Conservation (phyloP, 2,329 filamentous ascomycete genomes). For the Penicillium sp. region DNA sequence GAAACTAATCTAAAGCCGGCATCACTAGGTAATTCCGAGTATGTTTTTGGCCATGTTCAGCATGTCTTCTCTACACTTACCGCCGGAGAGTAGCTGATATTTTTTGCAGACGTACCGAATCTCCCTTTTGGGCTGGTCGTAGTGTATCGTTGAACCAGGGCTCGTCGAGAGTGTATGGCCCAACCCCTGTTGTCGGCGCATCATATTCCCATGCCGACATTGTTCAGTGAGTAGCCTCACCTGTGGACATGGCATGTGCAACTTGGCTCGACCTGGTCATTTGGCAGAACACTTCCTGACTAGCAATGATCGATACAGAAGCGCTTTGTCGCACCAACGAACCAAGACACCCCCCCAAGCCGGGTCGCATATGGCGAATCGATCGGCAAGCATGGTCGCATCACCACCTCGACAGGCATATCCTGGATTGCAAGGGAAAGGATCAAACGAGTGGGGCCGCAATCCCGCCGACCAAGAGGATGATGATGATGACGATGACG, state of each 20-base stretch:
- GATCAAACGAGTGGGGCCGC: slow-evolving; percentile 73
- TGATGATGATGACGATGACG: slow-evolving; percentile 58
- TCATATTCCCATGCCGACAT: slow-evolving; percentile 96
- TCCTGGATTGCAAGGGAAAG: slow-evolving; percentile 72
- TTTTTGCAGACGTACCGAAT: slow-evolving; percentile 59
- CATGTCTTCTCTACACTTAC: background rate
- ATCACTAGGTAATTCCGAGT: slow-evolving; percentile 19
- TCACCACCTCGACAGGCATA: slow-evolving; percentile 65
- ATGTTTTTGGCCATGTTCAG: slow-evolving; percentile 1
- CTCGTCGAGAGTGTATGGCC: slow-evolving; percentile 54
- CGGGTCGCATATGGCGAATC: slow-evolving; percentile 45
- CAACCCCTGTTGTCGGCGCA: slow-evolving; percentile 78
- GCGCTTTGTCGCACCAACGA: slow-evolving; percentile 39
- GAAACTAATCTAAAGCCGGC: slow-evolving; percentile 16
- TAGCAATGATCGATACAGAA: slow-evolving; percentile 9
- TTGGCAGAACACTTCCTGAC: slow-evolving; percentile 10
- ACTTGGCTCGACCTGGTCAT: too few species aligned
- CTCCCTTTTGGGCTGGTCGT: slow-evolving; percentile 76
- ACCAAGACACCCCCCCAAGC: slow-evolving; percentile 66
- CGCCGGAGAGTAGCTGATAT: slow-evolving; percentile 1
- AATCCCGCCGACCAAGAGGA: slow-evolving; percentile 46
- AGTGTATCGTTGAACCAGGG: slow-evolving; percentile 50
- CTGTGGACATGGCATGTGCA: too few species aligned
- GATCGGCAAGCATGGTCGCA: slow-evolving; percentile 29
- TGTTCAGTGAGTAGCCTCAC: slow-evolving; percentile 57